A percentile compares a stretch with the other conserved stretches of the same genome.
These are phyloP conservation scores for Hypomyces rosellus DNA, from an alignment of 2,329 filamentous ascomycete species.

Conservation along the genomic window DNA sequence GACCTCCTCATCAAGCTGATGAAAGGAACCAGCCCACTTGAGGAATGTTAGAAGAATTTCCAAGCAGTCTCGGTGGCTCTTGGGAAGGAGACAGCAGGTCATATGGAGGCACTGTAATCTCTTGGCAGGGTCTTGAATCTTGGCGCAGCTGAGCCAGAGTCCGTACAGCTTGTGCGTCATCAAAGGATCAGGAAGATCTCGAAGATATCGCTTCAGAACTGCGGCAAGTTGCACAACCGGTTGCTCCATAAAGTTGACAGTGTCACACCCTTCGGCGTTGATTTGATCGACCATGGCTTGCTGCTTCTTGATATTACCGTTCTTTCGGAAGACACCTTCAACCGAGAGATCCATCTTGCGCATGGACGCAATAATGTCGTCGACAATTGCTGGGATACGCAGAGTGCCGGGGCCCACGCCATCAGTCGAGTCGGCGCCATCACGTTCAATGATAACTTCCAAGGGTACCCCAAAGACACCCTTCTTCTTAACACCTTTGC, in stretches of 20 bases:
- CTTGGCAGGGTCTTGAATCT: conserved; percentile 74
- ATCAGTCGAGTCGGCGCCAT: conserved; percentile 95
- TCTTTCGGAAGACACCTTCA: conserved; percentile 97
- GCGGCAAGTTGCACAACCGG: conserved; percentile 92
- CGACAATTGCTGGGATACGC: conserved; percentile 87
- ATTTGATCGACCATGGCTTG: conserved; percentile 81
- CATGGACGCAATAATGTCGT: conserved; percentile 91
- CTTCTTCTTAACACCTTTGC: conserved; percentile 78
- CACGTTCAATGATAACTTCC: conserved; percentile 83
- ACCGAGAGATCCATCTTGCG: conserved; percentile 98
- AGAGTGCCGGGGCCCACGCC: conserved; percentile 88
- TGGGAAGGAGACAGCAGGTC: conserved; percentile 86
- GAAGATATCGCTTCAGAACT: conserved; percentile 87
- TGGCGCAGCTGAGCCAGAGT: conserved; percentile 84
- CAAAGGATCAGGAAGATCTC: conserved; percentile 88
- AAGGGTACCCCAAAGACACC: conserved; percentile 87
- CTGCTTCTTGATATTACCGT: conserved; percentile 93
- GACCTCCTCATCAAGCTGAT: conserved; percentile 91
- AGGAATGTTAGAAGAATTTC: conserved; percentile 95
- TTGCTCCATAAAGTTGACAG: conserved; percentile 79
- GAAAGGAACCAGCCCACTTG: conserved; percentile 96
- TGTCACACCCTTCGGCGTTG: conserved; percentile 77
- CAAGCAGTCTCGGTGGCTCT: conserved; percentile 85
- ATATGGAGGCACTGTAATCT: conserved; percentile 82
- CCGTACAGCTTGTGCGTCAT: conserved; percentile 92